Conservation (phyloP, 495 filamentous ascomycete genomes). For the Staphylotrichum longicolle region DNA sequence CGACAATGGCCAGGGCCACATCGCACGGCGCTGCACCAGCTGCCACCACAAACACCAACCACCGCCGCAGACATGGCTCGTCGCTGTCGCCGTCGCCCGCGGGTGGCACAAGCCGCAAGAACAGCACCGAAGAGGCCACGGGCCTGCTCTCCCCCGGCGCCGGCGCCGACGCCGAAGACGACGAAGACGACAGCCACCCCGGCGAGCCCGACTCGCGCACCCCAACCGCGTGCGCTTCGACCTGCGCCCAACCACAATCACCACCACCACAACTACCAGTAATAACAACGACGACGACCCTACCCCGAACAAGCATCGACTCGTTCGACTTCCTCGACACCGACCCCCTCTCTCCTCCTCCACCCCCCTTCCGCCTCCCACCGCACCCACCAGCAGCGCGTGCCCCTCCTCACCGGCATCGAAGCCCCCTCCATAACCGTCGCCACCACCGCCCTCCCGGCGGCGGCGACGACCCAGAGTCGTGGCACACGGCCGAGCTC, state of each 20-base stretch:
- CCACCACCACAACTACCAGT: neutral
- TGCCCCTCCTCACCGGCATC: constrained; percentile 79
- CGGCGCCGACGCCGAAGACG: constrained; percentile 25
- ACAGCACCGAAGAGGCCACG: constrained; percentile 42
- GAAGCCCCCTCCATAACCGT: constrained; percentile 84
- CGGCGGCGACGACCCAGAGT: constrained; percentile 44
- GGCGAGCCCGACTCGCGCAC: constrained; percentile 52
- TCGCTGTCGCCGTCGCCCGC: neutral
- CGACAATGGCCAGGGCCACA: constrained; percentile 48
- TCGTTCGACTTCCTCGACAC: constrained; percentile 39
- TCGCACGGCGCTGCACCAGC: constrained; percentile 33
- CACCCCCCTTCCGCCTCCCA: constrained; percentile 9
- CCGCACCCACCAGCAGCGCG: constrained; percentile 42
- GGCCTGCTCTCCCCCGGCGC: constrained; percentile 43
- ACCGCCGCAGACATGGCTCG: constrained; percentile 6
- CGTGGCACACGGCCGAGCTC: constrained; percentile 45
- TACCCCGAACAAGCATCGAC: constrained; percentile 26
- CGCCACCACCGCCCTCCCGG: constrained; percentile 60
- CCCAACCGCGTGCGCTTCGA: constrained; percentile 87
- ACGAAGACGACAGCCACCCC: constrained; percentile 36
- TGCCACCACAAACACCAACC: constrained; percentile 13
- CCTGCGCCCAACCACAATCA: constrained; percentile 51
- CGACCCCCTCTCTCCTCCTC: constrained; percentile 37
- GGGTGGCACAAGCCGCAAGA: neutral
- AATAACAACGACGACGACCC: constrained; percentile 31